Evolutionary conservation across 805 yeast genomes (phyloP), one percentile per base, ranked within the genome.

Genomic region (Sungouiozyma intestinalis): DNA sequence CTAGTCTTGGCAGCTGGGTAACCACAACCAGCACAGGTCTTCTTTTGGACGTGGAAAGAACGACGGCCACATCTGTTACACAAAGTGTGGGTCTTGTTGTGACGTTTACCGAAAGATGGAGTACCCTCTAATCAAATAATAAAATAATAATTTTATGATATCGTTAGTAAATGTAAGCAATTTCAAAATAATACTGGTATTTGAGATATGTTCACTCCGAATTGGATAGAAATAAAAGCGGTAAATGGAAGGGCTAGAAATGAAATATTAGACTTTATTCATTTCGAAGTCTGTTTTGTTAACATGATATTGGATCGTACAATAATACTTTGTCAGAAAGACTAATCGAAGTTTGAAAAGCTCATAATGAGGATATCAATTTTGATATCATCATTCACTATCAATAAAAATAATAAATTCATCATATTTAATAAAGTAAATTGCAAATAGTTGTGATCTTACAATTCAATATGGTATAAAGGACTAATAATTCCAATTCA

Each of bases 91-190:
- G 97, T 83, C 79, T 92, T 92, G 90, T 85, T 88, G 85, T 92
- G 97, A 75, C 92, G 87, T 79, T 90, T 90, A 81, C 98, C 98
- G 81, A 86, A 82, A 72, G 97, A 86, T 77, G 97, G 96, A 74
- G 98, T 90, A 85, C 98, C 98, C 87, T 90, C 94, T 78, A 46
- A 51, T 51, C 47, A 40, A 47, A 52, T 50, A 63, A 56, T 51
- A 48, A 45, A 21, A 31, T 18, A 27, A 38, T 21, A 27, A 6
- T 16, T n/a, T 31, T 33, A 21, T 18, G 13, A 13, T 48, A 39
- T 49, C 51, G 65, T 62, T 66, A 63, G 69, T 67, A 62, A 48
- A 46, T 7, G 16, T 24, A 14, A 29, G 7, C 3, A 21, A 20
- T 20, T 16, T n/a, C 24, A 21, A n/a, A 13, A 21, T 19, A 11